Conservation (phyloP, 805 yeast species). For the Kazachstania martiniae region DNA sequence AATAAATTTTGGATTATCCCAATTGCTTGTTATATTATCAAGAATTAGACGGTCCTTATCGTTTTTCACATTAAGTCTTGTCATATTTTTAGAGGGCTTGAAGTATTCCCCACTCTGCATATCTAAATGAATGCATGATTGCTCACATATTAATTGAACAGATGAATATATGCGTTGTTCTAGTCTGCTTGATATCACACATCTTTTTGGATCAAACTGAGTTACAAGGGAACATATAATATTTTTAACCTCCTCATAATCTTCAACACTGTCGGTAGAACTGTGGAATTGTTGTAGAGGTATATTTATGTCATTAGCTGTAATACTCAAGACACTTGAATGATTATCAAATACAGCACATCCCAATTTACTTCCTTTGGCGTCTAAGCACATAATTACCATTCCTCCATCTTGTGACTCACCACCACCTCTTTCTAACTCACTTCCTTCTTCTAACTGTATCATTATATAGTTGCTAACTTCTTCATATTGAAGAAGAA, state of each 20-base stretch:
- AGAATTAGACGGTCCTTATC: slow-evolving; percentile 2
- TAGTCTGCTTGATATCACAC: slow-evolving; percentile 13
- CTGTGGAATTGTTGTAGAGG: too few relatives aligned
- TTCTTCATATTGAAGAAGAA: too few relatives aligned
- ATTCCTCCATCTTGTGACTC: too few relatives aligned
- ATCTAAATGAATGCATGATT: slow-evolving; percentile 6
- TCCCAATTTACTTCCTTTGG: slow-evolving; percentile 6
- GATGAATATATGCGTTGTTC: slow-evolving; percentile 6
- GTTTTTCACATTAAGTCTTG: neutral
- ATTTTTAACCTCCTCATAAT: slow-evolving; percentile 8
- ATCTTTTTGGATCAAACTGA: slow-evolving; percentile 10
- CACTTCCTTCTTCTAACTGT: too few relatives aligned
- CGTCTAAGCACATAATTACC: slow-evolving; percentile 9
- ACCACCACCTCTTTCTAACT: too few relatives aligned
- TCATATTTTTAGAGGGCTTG: slow-evolving; percentile 1
- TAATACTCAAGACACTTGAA: slow-evolving; percentile 4
- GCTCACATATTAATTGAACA: slow-evolving; percentile 5
- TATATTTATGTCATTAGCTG: slow-evolving; percentile 16
- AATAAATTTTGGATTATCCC: slow-evolving; percentile 1
- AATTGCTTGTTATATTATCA: slow-evolving; percentile 3
- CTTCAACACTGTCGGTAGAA: neutral
- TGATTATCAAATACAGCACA: slow-evolving; percentile 8
- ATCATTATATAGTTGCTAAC: too few relatives aligned
- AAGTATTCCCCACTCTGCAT: slow-evolving; percentile 7
- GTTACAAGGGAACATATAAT: slow-evolving; percentile 8